Evolutionary conservation across 441 rosid species (phyloP).

Genomic region (Breynia disticha): DNA sequence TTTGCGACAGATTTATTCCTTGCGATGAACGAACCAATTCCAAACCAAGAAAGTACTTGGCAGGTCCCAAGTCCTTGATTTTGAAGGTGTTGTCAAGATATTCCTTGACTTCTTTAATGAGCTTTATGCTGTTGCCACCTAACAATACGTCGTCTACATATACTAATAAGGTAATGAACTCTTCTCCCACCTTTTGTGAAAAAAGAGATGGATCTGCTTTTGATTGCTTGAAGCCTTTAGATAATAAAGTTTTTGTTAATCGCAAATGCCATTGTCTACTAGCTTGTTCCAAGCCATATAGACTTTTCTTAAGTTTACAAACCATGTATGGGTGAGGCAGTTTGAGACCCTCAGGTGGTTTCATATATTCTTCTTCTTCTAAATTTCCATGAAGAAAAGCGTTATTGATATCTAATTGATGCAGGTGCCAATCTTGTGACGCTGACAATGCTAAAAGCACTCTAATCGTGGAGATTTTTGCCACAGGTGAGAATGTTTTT

Average conservation of each 20-base stretch:
- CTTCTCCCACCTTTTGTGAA: not conserved
- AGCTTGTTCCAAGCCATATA: constrained; percentile 2
- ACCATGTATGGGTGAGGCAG: not conserved
- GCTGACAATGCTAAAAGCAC: not conserved
- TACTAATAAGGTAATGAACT: too few relatives aligned
- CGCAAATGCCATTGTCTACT: not conserved
- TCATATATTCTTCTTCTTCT: constrained; percentile 1
- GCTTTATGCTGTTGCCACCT: too few relatives aligned
- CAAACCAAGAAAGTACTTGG: not conserved
- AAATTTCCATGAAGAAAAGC: not conserved
- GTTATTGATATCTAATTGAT: not conserved
- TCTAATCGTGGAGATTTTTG: not conserved
- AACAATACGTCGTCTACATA: not conserved
- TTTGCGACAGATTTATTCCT: not conserved
- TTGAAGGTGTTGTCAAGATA: not conserved
- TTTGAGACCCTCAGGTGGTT: not conserved
- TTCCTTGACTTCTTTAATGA: not conserved
- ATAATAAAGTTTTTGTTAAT: not conserved
- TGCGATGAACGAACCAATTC: too few relatives aligned
- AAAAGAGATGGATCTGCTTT: not conserved
- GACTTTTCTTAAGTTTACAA: not conserved
- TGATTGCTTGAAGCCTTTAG: not conserved
- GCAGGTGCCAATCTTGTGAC: not conserved
- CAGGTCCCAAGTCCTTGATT: too few relatives aligned
- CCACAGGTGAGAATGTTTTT: not conserved